These are phyloP conservation scores for Leccinum rimulosum DNA, from an alignment of 768 basidiomycete genomes.

Conservation along the genomic window DNA sequence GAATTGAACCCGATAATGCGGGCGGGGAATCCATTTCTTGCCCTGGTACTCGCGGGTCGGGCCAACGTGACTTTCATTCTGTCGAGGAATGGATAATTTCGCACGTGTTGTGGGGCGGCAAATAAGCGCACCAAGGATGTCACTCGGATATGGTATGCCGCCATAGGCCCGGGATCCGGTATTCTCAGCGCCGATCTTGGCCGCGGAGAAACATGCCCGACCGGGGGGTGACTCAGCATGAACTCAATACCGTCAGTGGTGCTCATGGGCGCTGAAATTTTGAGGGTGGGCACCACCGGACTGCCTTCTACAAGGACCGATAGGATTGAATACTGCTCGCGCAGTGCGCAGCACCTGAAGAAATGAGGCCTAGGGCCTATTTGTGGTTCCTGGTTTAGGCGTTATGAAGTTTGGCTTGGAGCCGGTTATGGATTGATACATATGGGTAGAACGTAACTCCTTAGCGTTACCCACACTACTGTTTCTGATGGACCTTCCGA, in stretches of 20 bases:
- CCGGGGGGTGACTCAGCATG: not conserved
- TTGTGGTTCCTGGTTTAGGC: not conserved
- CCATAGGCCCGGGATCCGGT: not conserved
- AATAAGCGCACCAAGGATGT: not conserved
- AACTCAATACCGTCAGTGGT: not conserved
- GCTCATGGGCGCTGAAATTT: not conserved
- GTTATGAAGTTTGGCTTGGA: not conserved
- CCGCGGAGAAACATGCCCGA: not conserved
- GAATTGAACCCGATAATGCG: conserved; percentile 1
- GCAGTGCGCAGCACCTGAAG: not conserved
- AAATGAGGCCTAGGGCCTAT: not conserved
- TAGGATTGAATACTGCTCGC: not conserved
- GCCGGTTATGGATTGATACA: too few species aligned
- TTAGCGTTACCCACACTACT: not conserved
- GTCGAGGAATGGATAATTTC: not conserved
- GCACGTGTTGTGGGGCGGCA: not conserved
- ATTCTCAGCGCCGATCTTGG: not conserved
- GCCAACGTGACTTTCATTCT: conserved; percentile 4
- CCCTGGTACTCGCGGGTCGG: too few species aligned
- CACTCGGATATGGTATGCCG: not conserved
- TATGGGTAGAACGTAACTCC: not conserved
- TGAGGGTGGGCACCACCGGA: not conserved
- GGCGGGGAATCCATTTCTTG: not conserved
- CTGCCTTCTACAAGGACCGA: not conserved
- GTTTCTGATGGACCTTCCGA: not conserved